Percentiles rank a stretch among this genome's conserved stretches.
phyloP scores from a whole-genome alignment of 495 filamentous ascomycete genomes.

The Jackrogersella minutella region DNA sequence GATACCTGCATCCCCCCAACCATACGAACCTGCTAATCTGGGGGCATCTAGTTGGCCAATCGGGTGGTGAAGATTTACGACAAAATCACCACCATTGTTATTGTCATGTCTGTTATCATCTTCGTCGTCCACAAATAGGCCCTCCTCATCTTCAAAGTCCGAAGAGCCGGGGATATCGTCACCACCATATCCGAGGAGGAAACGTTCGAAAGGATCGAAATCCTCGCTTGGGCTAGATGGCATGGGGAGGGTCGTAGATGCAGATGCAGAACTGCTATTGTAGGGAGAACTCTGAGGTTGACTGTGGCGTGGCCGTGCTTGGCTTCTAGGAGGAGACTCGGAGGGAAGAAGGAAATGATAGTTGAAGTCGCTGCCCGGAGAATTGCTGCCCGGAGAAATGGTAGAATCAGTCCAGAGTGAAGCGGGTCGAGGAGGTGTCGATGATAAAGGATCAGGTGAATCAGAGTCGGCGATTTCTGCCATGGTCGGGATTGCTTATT shows the following conservation, averaged over 20 bases:
- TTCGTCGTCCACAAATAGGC: slow-evolving; percentile 19
- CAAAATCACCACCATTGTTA: background rate
- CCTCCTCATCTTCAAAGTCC: slow-evolving; percentile 10
- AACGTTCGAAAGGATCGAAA: background rate
- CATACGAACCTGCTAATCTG: background rate
- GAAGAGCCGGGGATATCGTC: background rate
- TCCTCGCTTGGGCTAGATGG: background rate
- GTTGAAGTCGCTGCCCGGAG: no score
- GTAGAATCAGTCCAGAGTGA: no score
- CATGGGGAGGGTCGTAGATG: background rate
- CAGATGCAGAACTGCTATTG: slow-evolving; percentile 1
- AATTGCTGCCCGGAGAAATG: no score
- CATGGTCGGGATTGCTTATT: slow-evolving; percentile 25
- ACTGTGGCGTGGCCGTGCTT: background rate
- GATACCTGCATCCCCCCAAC: background rate
- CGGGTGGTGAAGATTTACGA: background rate
- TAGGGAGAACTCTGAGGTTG: background rate
- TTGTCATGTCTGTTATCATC: background rate
- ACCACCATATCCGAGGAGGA: background rate
- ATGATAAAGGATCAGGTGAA: slow-evolving; percentile 23
- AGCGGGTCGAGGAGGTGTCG: slow-evolving; percentile 2
- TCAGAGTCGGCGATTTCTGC: slow-evolving; percentile 34
- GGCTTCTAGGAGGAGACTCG: background rate
- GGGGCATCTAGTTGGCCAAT: background rate
- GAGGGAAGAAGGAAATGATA: no score